Percentiles rank a stretch among this genome's conserved stretches.
Conservation (phyloP, 2,329 filamentous ascomycete species). For the Pestalotiopsis sp. region DNA sequence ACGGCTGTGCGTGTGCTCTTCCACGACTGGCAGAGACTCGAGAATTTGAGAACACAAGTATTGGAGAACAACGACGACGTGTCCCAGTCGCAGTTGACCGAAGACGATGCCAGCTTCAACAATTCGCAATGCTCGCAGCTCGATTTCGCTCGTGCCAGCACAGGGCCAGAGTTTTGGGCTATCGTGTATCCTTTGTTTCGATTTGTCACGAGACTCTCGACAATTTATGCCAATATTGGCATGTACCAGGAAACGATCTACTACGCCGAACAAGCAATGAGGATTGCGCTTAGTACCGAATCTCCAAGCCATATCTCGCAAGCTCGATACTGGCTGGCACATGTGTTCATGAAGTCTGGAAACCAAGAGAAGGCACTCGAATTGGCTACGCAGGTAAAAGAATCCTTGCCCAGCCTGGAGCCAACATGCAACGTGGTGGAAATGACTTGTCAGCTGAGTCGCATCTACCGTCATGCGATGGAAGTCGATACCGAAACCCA, state of each 20-base stretch:
- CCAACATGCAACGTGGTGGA: conserved; percentile 45
- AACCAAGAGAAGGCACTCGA: conserved; percentile 60
- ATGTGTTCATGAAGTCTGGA: conserved; percentile 59
- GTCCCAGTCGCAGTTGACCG: conserved; percentile 28
- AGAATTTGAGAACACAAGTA: conserved; percentile 34
- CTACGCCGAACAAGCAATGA: conserved; percentile 82
- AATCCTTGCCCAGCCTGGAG: conserved; percentile 50
- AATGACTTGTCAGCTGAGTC: conserved; percentile 58
- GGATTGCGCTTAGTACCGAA: conserved; percentile 70
- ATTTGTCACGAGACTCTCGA: conserved; percentile 73
- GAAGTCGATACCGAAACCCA: conserved; percentile 45
- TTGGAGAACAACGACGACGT: conserved; percentile 22
- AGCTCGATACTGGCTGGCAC: conserved; percentile 56
- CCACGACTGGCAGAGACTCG: conserved; percentile 57
- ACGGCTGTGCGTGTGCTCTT: conserved; percentile 59
- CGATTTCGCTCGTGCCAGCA: conserved; percentile 27
- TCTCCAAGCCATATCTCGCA: conserved; percentile 62
- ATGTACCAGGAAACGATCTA: conserved; percentile 87
- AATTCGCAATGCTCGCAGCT: conserved; percentile 28
- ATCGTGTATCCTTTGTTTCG: conserved; percentile 75
- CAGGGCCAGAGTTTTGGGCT: conserved; percentile 76
- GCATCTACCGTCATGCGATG: conserved; percentile 54
- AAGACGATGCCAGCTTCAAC: conserved; percentile 29
- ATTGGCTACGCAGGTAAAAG: conserved; percentile 55
- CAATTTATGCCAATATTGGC: conserved; percentile 80